Evolutionary conservation across 2,329 filamentous ascomycete genomes (phyloP), one percentile per base, ranked within the genome.

Genomic region (Scedosporium boydii): DNA sequence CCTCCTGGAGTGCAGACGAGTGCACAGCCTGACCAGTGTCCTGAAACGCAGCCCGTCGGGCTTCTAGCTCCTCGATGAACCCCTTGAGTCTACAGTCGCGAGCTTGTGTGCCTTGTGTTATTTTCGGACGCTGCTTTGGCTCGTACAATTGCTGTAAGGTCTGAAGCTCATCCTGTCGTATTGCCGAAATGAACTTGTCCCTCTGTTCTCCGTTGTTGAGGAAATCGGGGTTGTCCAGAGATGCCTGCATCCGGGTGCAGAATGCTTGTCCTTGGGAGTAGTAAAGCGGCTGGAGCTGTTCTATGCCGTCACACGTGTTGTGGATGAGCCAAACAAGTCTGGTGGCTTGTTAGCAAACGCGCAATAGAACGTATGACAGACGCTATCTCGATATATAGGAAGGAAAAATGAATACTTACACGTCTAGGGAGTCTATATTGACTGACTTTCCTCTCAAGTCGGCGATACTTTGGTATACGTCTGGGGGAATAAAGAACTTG

Each of bases 391-490:
- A 38, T 38, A 3, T 3, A 14, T 4, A 14, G 10, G 34, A 14
- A 12, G 34, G 34, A 12, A 38, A 38, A 38, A 12, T 3, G 10
- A 38, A 38, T 38, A 38, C 34, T 38, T 38, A 38, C 34, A 38
- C 34, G 34, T 38, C 34, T 38, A 38, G 34, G 34, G 34, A 38
- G 34, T 38, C 34, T 12, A 38, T 38, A 38, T 38, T 38, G 34
- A 38, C 10, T 9, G 4, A 38, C 34, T 38, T 38, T 38, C 34
- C 34, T 2, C 34, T 38, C 34, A 79, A 60, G 62, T 86, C 81
- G 0, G 81, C 66, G 38, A 89, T 87, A 64, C 80, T 86, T 29
- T 84, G 81, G 41, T 87, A 77, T 0, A 88, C 85, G 67, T 88
- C 85, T 0, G 80, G 82, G 0, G 85, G 83, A 0, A 81, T 78